phyloP scores from a whole-genome alignment of 2,329 filamentous ascomycete species.

The Colletotrichum sp. region DNA sequence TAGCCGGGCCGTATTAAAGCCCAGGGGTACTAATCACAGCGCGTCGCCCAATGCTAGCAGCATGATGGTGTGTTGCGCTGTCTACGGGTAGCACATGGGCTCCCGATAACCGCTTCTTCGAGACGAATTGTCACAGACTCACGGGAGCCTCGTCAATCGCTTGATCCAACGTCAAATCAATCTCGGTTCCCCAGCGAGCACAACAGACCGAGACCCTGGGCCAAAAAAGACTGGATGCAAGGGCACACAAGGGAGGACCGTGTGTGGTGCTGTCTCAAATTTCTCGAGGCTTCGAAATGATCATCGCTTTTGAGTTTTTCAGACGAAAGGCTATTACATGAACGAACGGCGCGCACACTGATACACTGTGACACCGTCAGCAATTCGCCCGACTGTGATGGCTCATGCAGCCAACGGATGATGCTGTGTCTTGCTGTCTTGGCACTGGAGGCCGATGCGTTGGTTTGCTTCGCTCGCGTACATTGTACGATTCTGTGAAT shows the following conservation, averaged over 20 bases:
- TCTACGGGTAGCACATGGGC: neutral
- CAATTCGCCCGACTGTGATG: neutral
- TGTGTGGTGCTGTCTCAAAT: conserved; percentile 1
- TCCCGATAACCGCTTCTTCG: neutral
- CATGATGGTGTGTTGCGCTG: neutral
- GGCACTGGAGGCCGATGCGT: neutral
- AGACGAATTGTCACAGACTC: neutral
- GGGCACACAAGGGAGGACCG: conserved; percentile 6
- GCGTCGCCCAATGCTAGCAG: neutral
- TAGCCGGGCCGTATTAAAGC: neutral
- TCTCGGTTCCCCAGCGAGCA: neutral
- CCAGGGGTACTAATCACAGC: neutral
- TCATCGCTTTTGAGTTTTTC: neutral
- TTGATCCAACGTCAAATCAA: neutral
- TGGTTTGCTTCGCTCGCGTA: neutral
- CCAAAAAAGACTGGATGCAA: neutral
- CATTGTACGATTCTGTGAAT: neutral
- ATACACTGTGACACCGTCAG: neutral
- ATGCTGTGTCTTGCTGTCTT: neutral
- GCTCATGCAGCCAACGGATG: neutral
- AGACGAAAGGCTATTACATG: neutral
- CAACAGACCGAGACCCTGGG: neutral
- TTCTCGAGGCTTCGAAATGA: neutral
- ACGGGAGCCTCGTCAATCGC: neutral
- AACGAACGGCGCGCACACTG: neutral